These are phyloP conservation scores for Lablab purpureus DNA, from an alignment of 306 rosid genomes.

Conservation along the genomic window DNA sequence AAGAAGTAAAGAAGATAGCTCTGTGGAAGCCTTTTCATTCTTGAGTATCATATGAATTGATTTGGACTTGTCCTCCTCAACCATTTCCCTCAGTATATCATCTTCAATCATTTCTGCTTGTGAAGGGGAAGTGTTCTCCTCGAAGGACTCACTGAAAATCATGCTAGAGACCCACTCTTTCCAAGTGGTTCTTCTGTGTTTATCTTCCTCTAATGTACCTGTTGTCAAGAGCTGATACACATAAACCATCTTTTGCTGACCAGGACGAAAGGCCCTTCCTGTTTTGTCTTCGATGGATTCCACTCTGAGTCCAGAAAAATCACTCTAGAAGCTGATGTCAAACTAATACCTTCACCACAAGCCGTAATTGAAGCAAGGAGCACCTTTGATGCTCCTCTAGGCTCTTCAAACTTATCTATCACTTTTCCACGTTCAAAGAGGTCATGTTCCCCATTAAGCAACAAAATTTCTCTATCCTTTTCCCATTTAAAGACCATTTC, in stretches of 20 bases:
- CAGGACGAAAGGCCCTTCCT: slow-evolving; percentile 7
- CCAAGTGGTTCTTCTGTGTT: slow-evolving; percentile 1
- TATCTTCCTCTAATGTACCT: slow-evolving; percentile 7
- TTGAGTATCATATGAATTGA: not conserved
- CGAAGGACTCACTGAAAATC: not conserved
- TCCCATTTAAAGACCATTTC: not conserved
- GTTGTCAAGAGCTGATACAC: not conserved
- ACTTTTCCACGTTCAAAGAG: slow-evolving; percentile 1
- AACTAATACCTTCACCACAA: not conserved
- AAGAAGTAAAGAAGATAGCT: too few species aligned
- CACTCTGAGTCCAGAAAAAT: not conserved
- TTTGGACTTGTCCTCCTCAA: not conserved
- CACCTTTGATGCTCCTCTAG: not conserved
- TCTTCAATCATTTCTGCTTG: not conserved
- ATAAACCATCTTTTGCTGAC: not conserved
- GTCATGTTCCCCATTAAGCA: not conserved
- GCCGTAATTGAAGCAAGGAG: not conserved
- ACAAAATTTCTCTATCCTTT: not conserved
- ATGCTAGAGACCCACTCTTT: slow-evolving; percentile 5
- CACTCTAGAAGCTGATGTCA: not conserved
- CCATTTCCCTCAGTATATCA: not conserved
- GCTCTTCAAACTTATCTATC: not conserved
- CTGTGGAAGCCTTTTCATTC: not conserved
- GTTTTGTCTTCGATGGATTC: slow-evolving; percentile 2
- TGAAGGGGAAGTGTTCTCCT: not conserved